phyloP scores from a whole-genome alignment of 345 rosid species.

The Excoecaria cochinchinensis region DNA sequence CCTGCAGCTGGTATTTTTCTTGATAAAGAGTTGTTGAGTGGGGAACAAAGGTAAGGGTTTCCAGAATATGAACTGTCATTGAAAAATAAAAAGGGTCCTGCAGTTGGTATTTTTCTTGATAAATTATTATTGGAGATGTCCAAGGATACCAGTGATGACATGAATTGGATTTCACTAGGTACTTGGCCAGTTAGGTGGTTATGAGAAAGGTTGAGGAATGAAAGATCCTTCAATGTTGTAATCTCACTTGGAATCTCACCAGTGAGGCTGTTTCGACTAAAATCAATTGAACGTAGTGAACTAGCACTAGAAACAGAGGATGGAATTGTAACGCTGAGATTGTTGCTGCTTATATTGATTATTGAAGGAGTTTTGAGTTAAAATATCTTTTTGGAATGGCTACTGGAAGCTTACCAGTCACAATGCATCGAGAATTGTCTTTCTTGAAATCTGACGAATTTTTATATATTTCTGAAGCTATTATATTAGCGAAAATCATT shows the following conservation, averaged over 20 bases:
- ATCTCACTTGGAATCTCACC: slow-evolving; percentile 66
- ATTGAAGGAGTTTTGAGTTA: slow-evolving; percentile 37
- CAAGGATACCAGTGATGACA: slow-evolving; percentile 66
- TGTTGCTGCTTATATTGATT: slow-evolving; percentile 55
- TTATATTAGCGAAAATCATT: too few species aligned
- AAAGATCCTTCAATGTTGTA: slow-evolving; percentile 36
- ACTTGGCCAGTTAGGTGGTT: slow-evolving; percentile 65
- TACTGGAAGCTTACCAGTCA: too few species aligned
- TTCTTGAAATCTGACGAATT: too few species aligned
- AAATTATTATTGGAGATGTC: slow-evolving; percentile 74
- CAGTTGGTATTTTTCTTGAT: slow-evolving; percentile 55
- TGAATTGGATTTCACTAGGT: slow-evolving; percentile 55
- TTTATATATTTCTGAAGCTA: too few species aligned
- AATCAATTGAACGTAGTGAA: slow-evolving; percentile 56
- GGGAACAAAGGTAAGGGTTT: slow-evolving; percentile 60
- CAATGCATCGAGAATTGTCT: too few species aligned
- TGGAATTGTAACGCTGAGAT: slow-evolving; percentile 59
- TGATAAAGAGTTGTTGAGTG: slow-evolving; percentile 40
- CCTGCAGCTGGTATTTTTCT: slow-evolving; percentile 63
- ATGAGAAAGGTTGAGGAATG: slow-evolving; percentile 61
- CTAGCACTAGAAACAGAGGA: slow-evolving; percentile 41
- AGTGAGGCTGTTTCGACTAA: slow-evolving; percentile 56
- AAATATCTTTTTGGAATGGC: too few species aligned
- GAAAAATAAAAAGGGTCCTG: slow-evolving; percentile 68
- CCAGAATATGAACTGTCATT: slow-evolving; percentile 65